A percentile compares a stretch with the other conserved stretches of the same genome.
These are phyloP conservation scores for Austropuccinia psidii DNA, from an alignment of 1,284 basidiomycete genomes.

Conservation along the genomic window DNA sequence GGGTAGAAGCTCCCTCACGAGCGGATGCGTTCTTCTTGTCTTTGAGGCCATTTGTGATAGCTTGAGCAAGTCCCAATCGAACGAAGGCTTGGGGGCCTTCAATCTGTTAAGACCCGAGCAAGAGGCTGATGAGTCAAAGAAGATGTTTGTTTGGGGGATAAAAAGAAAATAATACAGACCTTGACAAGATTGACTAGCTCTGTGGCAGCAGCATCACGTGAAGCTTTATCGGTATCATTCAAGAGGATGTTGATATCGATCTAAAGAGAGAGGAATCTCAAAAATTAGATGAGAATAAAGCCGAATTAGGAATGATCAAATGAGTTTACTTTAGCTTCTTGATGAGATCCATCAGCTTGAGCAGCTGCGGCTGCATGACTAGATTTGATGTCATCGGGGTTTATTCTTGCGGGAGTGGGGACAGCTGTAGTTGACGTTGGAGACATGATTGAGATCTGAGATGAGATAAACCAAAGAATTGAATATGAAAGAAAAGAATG, in stretches of 20 bases:
- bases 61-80: conserved; percentile 67
- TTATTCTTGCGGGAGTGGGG: conserved; percentile 38
- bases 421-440: too few species aligned
- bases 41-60: conserved; percentile 69
- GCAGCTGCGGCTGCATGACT: conserved; percentile 46
- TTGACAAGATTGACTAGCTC: conserved; percentile 52
- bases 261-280: conserved; percentile 25
- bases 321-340: conserved; percentile 46
- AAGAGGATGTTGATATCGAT: conserved; percentile 49
- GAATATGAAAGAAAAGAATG: too few species aligned
- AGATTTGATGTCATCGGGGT: conserved; percentile 38
- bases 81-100: conserved; percentile 75
- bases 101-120: conserved; percentile 41
- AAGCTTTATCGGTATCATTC: conserved; percentile 45
- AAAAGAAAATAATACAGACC: conserved; percentile 34
- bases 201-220: conserved; percentile 46
- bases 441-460: too few species aligned
- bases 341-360: conserved; percentile 41
- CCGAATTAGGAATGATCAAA: background rate
- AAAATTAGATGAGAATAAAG: background rate
- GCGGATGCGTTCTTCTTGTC: conserved; percentile 84
- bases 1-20: conserved; percentile 72
- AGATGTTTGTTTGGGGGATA: background rate
- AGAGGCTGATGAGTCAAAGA: background rate
- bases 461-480: too few species aligned